Percentiles rank a stretch among this genome's conserved stretches.
Evolutionary conservation across 2,329 filamentous ascomycete genomes (phyloP).

Genomic region (Balansia obtecta): DNA sequence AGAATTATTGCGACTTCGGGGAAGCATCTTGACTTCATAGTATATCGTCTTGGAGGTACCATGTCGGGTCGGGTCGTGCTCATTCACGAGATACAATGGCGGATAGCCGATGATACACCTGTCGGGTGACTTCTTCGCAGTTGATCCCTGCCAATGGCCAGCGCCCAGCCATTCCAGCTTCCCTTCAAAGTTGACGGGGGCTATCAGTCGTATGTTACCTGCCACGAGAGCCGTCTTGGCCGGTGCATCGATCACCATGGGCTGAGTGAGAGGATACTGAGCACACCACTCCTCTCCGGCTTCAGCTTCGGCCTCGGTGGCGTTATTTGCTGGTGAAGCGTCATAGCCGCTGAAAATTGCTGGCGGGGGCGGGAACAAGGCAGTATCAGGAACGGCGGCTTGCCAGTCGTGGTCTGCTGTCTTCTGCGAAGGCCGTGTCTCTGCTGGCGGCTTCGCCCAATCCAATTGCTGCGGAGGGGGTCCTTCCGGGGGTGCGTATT

Average conservation of each 20-base stretch:
- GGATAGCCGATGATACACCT: slow-evolving; percentile 54
- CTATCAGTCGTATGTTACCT: slow-evolving; percentile 42
- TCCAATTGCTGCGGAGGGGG: slow-evolving; percentile 16
- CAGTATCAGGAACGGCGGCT: slow-evolving; percentile 56
- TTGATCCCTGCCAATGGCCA: slow-evolving; percentile 39
- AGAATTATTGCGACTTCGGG: slow-evolving; percentile 31
- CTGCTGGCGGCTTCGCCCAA: slow-evolving; percentile 24
- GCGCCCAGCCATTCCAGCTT: slow-evolving; percentile 30
- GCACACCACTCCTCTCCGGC: slow-evolving; percentile 55
- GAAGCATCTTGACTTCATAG: slow-evolving; percentile 53
- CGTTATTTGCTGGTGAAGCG: slow-evolving; percentile 56
- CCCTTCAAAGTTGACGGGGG: slow-evolving; percentile 35
- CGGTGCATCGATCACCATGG: slow-evolving; percentile 35
- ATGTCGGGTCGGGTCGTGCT: slow-evolving; percentile 42
- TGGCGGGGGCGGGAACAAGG: slow-evolving; percentile 61
- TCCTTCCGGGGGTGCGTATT: slow-evolving; percentile 17
- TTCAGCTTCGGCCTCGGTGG: slow-evolving; percentile 49
- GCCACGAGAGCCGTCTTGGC: slow-evolving; percentile 34
- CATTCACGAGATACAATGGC: slow-evolving; percentile 51
- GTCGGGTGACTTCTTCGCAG: slow-evolving; percentile 37
- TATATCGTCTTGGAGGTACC: slow-evolving; percentile 44
- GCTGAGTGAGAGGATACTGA: slow-evolving; percentile 43
- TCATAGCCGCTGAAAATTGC: slow-evolving; percentile 52
- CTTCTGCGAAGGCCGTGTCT: slow-evolving; percentile 17
- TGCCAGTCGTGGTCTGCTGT: slow-evolving; percentile 54